Evolutionary conservation across 805 yeast species (phyloP).

Genomic region (Zygosaccharomyces bailii): DNA sequence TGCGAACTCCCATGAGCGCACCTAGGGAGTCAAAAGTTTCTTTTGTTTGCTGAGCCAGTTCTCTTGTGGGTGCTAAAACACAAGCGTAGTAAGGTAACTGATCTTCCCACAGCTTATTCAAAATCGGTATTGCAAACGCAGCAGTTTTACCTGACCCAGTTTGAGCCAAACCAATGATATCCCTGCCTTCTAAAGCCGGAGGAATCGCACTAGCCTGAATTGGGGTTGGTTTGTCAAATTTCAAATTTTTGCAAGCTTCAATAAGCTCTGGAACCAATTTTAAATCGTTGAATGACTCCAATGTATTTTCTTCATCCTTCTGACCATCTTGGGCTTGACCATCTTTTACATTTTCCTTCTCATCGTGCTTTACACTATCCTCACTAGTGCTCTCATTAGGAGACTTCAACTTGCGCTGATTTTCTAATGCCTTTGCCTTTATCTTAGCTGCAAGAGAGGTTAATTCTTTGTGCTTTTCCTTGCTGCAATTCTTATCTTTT

Average conservation of each 20-base stretch:
- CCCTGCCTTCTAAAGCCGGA: constrained; percentile 83
- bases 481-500: constrained; percentile 2
- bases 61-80: constrained; percentile 84
- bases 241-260: constrained; percentile 72
- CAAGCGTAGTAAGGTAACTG: constrained; percentile 87
- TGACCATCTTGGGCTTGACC: constrained; percentile 13
- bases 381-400: constrained; percentile 9
- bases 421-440: constrained; percentile 40
- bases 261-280: constrained; percentile 72
- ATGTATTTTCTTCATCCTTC: constrained; percentile 24
- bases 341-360: constrained; percentile 9
- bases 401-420: constrained; percentile 22
- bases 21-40: constrained; percentile 96
- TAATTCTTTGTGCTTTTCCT: constrained; percentile 26
- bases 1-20: constrained; percentile 83
- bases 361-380: constrained; percentile 8
- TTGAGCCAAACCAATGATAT: constrained; percentile 93
- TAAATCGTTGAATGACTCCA: constrained; percentile 50
- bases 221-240: constrained; percentile 83
- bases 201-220: constrained; percentile 92
- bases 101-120: constrained; percentile 85
- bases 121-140: constrained; percentile 93
- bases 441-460: constrained; percentile 57
- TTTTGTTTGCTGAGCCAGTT: constrained; percentile 80
- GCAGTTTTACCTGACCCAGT: constrained; percentile 99